Percentiles rank a stretch among this genome's conserved stretches.
These are phyloP conservation scores for Russula olivacea DNA, from an alignment of 768 basidiomycete species.

Conservation along the genomic window DNA sequence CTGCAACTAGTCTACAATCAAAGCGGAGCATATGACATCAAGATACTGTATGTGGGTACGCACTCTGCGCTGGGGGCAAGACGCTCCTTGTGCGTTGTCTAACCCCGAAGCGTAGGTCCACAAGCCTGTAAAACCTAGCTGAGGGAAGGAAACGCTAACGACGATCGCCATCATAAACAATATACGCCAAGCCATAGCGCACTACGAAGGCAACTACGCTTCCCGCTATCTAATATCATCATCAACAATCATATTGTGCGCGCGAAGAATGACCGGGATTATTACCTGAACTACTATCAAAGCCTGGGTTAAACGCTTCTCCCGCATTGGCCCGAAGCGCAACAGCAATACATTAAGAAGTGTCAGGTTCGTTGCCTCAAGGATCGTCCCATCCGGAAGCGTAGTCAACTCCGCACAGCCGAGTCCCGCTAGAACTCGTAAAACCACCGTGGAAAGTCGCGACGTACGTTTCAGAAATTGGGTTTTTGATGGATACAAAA, in stretches of 20 bases:
- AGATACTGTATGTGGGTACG: neutral
- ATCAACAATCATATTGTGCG: neutral
- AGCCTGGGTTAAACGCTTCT: conserved; percentile 67
- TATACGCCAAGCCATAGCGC: conserved; percentile 82
- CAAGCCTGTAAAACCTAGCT: neutral
- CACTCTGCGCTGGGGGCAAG: neutral
- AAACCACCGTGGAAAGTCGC: conserved; percentile 44
- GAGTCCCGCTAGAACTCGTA: conserved; percentile 55
- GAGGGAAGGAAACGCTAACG: conserved; percentile 38
- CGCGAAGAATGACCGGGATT: neutral
- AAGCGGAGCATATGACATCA: neutral
- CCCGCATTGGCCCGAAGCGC: conserved; percentile 76
- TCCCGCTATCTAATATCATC: conserved; percentile 49
- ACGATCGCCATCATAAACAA: conserved; percentile 90
- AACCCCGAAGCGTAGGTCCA: too few species aligned
- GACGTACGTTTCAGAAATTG: conserved; percentile 56
- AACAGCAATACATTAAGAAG: conserved; percentile 84
- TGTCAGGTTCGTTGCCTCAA: conserved; percentile 82
- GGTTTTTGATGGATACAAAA: conserved; percentile 72
- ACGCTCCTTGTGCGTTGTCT: too few species aligned
- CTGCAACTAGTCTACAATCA: too few species aligned
- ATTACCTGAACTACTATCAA: conserved; percentile 72
- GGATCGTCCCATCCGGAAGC: conserved; percentile 50
- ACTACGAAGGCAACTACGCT: conserved; percentile 80
- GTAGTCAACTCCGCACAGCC: conserved; percentile 60